phyloP scores from a whole-genome alignment of 2,329 filamentous ascomycete species.

The Beauveria caledonica region DNA sequence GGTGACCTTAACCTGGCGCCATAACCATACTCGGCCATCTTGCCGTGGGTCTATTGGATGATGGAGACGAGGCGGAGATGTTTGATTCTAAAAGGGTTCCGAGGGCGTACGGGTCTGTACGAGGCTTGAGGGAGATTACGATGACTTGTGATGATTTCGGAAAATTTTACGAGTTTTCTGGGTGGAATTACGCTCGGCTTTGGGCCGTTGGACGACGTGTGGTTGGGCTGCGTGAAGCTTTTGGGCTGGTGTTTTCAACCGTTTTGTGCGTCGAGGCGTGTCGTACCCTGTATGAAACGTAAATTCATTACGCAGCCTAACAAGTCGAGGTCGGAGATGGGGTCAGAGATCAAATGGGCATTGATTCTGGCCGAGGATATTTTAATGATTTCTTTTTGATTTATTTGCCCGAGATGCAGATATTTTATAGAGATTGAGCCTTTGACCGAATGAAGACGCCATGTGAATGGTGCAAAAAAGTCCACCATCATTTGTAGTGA shows the following conservation, averaged over 20 bases:
- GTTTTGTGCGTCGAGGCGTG: background rate
- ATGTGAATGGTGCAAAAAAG: too few species aligned
- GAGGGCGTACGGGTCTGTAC: background rate
- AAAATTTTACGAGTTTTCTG: background rate
- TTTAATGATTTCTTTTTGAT: too few species aligned
- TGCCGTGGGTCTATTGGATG: constrained; percentile 14
- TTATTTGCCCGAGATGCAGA: too few species aligned
- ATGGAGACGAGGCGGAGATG: constrained; percentile 5
- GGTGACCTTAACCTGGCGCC: constrained; percentile 28
- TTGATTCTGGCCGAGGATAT: too few species aligned
- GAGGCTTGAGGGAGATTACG: background rate
- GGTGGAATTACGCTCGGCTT: too few species aligned
- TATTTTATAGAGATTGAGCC: too few species aligned
- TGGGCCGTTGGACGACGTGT: background rate
- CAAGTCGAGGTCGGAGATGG: too few species aligned
- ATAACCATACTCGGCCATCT: constrained; percentile 30
- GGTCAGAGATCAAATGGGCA: too few species aligned
- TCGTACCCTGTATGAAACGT: background rate
- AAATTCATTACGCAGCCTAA: too few species aligned
- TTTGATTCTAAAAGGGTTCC: background rate
- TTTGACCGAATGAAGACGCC: too few species aligned
- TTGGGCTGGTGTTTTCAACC: background rate
- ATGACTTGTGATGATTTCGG: background rate
- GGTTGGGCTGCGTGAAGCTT: background rate
- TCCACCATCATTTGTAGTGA: too few species aligned